Conservation (phyloP, 2,329 filamentous ascomycete genomes). For the Sporothrix globosa region DNA sequence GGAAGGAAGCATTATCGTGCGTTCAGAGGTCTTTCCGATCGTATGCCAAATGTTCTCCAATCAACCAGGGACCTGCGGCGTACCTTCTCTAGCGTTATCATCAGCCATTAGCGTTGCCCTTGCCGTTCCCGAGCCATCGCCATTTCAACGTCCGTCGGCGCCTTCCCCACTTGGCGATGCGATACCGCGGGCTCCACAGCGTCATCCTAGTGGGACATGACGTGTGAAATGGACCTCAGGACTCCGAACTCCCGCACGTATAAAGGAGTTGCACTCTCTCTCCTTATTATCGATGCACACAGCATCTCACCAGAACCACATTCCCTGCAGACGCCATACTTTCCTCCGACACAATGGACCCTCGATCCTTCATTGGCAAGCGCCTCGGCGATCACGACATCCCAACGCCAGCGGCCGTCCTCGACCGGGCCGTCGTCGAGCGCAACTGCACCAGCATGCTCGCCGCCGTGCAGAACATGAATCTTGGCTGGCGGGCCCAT, state of each 20-base stretch:
- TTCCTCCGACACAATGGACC: constrained; percentile 19
- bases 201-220: constrained; percentile 24
- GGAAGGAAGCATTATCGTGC: not conserved
- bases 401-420: constrained; percentile 66
- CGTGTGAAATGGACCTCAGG: not conserved
- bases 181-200: constrained; percentile 19
- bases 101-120: not conserved
- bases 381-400: constrained; percentile 56
- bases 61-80: not conserved
- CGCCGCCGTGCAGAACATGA: constrained; percentile 59
- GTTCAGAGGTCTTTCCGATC: not conserved
- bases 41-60: not conserved
- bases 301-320: too few relatives aligned
- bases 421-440: constrained; percentile 68
- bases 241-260: constrained; percentile 4
- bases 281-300: not conserved
- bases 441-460: constrained; percentile 75
- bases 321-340: too few relatives aligned
- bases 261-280: not conserved
- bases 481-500: constrained; percentile 72
- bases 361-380: constrained; percentile 58
- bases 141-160: not conserved
- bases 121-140: constrained; percentile 1
- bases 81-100: not conserved
- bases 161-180: constrained; percentile 22